Evolutionary conservation across 768 basidiomycete species (phyloP).

Genomic region (Boletellus ananas): DNA sequence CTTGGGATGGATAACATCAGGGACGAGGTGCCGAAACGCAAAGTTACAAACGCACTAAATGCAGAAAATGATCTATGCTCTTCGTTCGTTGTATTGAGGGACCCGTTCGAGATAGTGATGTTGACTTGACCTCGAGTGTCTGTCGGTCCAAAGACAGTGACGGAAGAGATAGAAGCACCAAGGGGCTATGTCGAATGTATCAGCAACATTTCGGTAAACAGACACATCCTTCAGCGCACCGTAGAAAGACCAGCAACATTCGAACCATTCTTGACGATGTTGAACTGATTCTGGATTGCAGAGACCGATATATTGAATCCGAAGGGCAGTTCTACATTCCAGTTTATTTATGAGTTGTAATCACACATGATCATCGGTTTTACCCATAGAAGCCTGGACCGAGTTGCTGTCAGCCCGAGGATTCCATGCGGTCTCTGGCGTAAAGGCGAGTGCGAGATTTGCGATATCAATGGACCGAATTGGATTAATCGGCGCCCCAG

Average conservation of each 20-base stretch:
- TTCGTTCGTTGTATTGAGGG: constrained; percentile 43
- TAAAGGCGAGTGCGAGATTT: constrained; percentile 54
- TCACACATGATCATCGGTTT: constrained; percentile 10
- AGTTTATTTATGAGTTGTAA: constrained; percentile 1
- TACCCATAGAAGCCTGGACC: constrained; percentile 58
- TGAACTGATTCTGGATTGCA: constrained; percentile 63
- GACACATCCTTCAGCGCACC: constrained; percentile 28
- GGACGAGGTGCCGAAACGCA: neutral
- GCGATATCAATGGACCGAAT: constrained; percentile 65
- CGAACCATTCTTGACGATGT: constrained; percentile 50
- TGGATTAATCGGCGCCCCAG: constrained; percentile 50
- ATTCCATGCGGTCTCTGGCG: constrained; percentile 49
- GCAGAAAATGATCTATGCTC: constrained; percentile 51
- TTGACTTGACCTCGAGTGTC: constrained; percentile 63
- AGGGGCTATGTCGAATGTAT: constrained; percentile 42
- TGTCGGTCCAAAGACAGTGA: constrained; percentile 47
- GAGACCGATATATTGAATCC: constrained; percentile 59
- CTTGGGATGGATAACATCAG: constrained; percentile 30
- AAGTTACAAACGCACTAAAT: constrained; percentile 46
- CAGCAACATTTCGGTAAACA: neutral
- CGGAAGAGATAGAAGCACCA: constrained; percentile 59
- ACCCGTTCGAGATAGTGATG: constrained; percentile 55
- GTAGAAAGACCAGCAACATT: constrained; percentile 58
- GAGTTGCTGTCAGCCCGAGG: constrained; percentile 55
- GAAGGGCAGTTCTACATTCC: constrained; percentile 58